phyloP scores from a whole-genome alignment of 768 basidiomycete species.

The Lactarius tabidus region DNA sequence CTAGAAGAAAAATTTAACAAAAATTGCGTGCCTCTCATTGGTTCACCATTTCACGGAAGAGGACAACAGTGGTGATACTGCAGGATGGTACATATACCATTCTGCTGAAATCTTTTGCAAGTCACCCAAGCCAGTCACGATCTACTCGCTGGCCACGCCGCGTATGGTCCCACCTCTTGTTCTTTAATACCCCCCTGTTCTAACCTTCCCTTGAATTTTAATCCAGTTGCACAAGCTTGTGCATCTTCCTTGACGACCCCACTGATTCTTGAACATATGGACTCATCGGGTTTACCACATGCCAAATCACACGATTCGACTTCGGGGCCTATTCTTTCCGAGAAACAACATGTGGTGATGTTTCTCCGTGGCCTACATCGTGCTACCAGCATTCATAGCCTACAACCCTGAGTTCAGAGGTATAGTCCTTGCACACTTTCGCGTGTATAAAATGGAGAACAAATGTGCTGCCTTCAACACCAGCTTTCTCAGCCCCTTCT shows the following conservation, averaged over 20 bases:
- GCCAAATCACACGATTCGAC: neutral
- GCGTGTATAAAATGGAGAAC: neutral
- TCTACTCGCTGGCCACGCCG: neutral
- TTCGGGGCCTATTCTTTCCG: neutral
- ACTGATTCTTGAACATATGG: neutral
- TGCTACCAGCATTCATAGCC: neutral
- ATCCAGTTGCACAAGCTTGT: neutral
- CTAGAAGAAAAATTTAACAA: neutral
- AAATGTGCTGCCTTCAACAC: neutral
- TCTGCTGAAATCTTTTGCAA: neutral
- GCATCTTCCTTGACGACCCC: neutral
- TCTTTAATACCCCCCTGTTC: neutral
- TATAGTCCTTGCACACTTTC: neutral
- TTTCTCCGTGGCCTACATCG: neutral
- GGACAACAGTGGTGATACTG: neutral
- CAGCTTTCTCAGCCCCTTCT: neutral
- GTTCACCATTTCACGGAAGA: neutral
- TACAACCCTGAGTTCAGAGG: neutral
- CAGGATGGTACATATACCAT: neutral
- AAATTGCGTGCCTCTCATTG: neutral
- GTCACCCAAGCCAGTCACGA: neutral
- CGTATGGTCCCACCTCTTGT: neutral
- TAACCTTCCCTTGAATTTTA: neutral
- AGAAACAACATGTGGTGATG: neutral
- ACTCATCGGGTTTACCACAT: neutral